Evolutionary conservation across 192 early-diverging fungal species (phyloP).

Genomic region (Pilaira anomala): DNA sequence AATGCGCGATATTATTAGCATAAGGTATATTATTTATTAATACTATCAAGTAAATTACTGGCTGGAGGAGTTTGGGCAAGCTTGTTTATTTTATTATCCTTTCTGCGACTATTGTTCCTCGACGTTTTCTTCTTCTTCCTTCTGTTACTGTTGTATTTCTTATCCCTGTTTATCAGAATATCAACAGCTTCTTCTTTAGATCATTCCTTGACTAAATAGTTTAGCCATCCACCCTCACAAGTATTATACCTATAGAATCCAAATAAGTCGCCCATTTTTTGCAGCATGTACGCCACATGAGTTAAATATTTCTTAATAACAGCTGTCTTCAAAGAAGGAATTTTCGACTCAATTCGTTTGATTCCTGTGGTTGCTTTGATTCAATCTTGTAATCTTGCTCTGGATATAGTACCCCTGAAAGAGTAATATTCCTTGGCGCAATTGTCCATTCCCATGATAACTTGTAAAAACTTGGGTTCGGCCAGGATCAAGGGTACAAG

Average conservation of each 20-base stretch:
- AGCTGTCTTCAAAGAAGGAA: background rate
- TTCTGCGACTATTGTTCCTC: no score
- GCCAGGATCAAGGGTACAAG: background rate
- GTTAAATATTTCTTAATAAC: background rate
- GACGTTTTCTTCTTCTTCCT: no score
- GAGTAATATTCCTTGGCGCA: background rate
- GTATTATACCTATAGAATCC: background rate
- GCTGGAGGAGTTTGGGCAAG: no score
- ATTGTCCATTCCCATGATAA: constrained; percentile 1
- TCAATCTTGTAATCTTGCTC: background rate
- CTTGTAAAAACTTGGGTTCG: background rate
- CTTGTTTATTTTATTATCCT: no score
- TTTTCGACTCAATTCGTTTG: background rate
- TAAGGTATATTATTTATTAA: no score
- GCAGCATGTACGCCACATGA: background rate
- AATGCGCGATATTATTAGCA: no score
- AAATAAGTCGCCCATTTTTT: background rate
- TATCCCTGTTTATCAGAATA: no score
- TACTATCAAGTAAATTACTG: no score
- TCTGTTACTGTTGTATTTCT: no score
- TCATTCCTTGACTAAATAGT: no score
- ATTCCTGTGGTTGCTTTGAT: background rate
- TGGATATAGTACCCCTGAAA: background rate
- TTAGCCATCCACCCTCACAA: background rate
- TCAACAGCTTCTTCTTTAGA: no score